A percentile compares a stretch with the other conserved stretches of the same genome.
Evolutionary conservation across 169 alveolate genomes (phyloP).

Genomic region (Cystoisospora suis): DNA sequence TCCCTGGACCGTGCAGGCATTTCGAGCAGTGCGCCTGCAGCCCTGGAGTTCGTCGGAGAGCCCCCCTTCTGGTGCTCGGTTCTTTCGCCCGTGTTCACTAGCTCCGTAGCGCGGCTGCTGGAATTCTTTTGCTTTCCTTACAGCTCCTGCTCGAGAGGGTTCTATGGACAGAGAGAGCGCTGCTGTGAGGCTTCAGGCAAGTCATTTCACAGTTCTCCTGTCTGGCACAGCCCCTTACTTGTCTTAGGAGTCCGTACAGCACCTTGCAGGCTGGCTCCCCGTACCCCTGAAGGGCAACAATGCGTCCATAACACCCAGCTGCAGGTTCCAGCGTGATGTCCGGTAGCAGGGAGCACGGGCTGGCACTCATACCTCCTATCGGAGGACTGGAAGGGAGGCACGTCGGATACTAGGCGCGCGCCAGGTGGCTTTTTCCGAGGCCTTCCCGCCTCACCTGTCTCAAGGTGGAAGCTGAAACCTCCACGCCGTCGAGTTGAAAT

Average conservation of each 20-base stretch:
- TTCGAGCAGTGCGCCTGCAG: too few relatives aligned
- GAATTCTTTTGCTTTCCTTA: too few relatives aligned
- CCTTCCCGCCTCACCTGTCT: not conserved
- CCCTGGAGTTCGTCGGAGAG: too few relatives aligned
- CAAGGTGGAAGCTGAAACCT: not conserved
- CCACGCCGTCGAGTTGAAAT: not conserved
- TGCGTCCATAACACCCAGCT: not conserved
- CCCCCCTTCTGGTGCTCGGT: too few relatives aligned
- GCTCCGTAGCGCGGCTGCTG: too few relatives aligned
- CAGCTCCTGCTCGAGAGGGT: too few relatives aligned
- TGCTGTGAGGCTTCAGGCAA: too few relatives aligned
- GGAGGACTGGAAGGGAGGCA: not conserved
- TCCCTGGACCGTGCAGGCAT: too few relatives aligned
- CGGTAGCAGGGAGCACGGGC: not conserved
- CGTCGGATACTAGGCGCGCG: too few relatives aligned
- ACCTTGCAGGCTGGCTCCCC: slow-evolving; percentile 23
- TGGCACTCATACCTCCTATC: not conserved
- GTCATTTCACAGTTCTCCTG: not conserved
- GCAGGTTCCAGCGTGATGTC: not conserved
- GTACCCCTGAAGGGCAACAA: not conserved
- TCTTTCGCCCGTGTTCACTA: too few relatives aligned
- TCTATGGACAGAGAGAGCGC: too few relatives aligned
- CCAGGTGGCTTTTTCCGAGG: too few relatives aligned
- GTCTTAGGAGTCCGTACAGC: not conserved
- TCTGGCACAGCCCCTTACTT: not conserved